Conservation (phyloP, 2,329 filamentous ascomycete genomes). For the Simplicillium sp. region DNA sequence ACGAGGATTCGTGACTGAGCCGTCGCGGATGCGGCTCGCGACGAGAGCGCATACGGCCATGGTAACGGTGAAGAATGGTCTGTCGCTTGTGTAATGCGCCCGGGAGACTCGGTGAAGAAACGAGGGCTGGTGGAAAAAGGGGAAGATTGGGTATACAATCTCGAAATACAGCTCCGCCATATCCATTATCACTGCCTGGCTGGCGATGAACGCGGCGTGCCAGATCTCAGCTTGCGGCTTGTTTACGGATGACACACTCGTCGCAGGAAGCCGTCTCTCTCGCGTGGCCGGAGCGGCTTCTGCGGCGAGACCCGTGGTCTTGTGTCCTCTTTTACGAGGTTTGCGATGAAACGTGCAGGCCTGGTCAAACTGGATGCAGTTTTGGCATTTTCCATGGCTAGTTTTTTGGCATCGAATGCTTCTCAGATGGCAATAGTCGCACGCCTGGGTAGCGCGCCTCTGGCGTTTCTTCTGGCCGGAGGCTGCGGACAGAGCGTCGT, state of each 20-base stretch:
- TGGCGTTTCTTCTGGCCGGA: too few species aligned
- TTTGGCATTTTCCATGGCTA: too few species aligned
- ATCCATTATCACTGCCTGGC: constrained; percentile 21
- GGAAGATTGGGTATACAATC: constrained; percentile 43
- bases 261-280: neutral
- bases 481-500: too few species aligned
- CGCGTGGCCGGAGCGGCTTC: neutral
- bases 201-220: constrained; percentile 6
- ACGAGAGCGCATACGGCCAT: constrained; percentile 42
- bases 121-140: constrained; percentile 38
- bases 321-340: too few species aligned
- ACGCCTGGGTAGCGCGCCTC: too few species aligned
- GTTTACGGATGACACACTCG: neutral
- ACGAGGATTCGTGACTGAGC: constrained; percentile 25
- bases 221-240: neutral
- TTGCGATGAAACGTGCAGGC: too few species aligned
- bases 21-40: constrained; percentile 37
- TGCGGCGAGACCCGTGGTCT: too few species aligned
- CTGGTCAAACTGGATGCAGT: too few species aligned
- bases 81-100: constrained; percentile 31
- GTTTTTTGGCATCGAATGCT: too few species aligned
- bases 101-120: constrained; percentile 27
- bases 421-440: too few species aligned
- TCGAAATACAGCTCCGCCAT: constrained; percentile 41
- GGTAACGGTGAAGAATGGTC: constrained; percentile 34